These are phyloP conservation scores for Suillus sp. DNA, from an alignment of 768 basidiomycete species.

Conservation along the genomic window DNA sequence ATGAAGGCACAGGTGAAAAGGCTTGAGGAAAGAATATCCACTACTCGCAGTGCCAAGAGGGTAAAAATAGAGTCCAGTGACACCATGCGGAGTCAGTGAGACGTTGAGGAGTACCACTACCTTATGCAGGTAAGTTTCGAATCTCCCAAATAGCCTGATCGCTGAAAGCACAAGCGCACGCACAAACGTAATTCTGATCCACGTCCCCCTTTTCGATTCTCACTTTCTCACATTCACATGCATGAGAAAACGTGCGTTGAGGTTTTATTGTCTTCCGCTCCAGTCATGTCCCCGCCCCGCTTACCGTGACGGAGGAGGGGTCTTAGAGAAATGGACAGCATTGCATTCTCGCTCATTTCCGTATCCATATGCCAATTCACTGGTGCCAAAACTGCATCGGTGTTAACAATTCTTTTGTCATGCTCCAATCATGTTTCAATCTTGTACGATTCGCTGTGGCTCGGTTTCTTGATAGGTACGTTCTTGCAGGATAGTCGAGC, in stretches of 20 bases:
- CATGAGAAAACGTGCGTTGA: not conserved
- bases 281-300: not conserved
- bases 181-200: not conserved
- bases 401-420: not conserved
- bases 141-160: not conserved
- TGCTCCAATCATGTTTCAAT: not conserved
- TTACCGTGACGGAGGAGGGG: not conserved
- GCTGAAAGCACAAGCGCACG: not conserved
- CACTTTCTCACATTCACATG: not conserved
- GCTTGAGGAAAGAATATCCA: slow-evolving; percentile 12
- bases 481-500: not conserved
- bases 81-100: slow-evolving; percentile 26
- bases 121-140: not conserved
- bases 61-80: slow-evolving; percentile 12
- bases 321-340: not conserved
- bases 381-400: not conserved
- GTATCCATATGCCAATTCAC: not conserved
- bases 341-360: not conserved
- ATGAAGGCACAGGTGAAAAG: slow-evolving; percentile 9
- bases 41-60: slow-evolving; percentile 15
- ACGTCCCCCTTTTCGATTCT: not conserved
- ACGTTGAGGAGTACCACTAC: slow-evolving; percentile 24
- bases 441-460: not conserved
- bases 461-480: slow-evolving; percentile 2
- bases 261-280: not conserved